Evolutionary conservation across 78 protist species (phyloP).

Genomic region (Dictyostelium brefeldianum): DNA sequence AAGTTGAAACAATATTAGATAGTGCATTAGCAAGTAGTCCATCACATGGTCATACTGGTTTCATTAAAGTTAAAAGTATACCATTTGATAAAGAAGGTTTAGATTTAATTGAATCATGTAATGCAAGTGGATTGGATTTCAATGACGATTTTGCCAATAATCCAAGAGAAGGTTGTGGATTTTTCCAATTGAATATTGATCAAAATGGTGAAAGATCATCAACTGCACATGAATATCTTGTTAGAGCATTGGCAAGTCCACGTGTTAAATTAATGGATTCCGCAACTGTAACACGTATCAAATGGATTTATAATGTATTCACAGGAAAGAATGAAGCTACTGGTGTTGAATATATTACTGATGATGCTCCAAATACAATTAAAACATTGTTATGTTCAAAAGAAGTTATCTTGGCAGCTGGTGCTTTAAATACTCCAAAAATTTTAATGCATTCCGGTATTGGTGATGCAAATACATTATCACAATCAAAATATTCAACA

Average conservation of each 20-base stretch:
- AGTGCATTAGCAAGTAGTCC: background rate
- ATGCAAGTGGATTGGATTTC: slow-evolving; percentile 30
- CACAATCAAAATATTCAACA: background rate
- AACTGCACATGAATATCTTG: slow-evolving; percentile 41
- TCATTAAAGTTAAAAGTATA: slow-evolving; percentile 33
- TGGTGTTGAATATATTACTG: slow-evolving; percentile 9
- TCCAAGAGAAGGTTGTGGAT: slow-evolving; percentile 56
- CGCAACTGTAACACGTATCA: slow-evolving; percentile 16
- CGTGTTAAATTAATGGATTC: slow-evolving; percentile 5
- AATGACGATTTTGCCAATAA: slow-evolving; percentile 43
- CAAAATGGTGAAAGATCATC: slow-evolving; percentile 52
- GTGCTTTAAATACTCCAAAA: slow-evolving; percentile 78
- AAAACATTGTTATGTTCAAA: background rate
- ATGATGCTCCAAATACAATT: background rate
- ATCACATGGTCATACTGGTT: slow-evolving; percentile 46
- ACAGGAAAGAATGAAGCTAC: background rate
- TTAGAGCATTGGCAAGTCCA: background rate
- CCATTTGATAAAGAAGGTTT: slow-evolving; percentile 64
- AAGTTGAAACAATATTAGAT: slow-evolving; percentile 42
- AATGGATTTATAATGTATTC: slow-evolving; percentile 16
- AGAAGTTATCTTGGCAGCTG: slow-evolving; percentile 74
- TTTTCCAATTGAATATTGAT: slow-evolving; percentile 56
- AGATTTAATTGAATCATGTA: slow-evolving; percentile 29
- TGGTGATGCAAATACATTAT: slow-evolving; percentile 42
- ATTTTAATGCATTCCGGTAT: slow-evolving; percentile 53